These are phyloP conservation scores for Fusarium sulawesiense DNA, from an alignment of 2,329 filamentous ascomycete genomes.

Conservation along the genomic window DNA sequence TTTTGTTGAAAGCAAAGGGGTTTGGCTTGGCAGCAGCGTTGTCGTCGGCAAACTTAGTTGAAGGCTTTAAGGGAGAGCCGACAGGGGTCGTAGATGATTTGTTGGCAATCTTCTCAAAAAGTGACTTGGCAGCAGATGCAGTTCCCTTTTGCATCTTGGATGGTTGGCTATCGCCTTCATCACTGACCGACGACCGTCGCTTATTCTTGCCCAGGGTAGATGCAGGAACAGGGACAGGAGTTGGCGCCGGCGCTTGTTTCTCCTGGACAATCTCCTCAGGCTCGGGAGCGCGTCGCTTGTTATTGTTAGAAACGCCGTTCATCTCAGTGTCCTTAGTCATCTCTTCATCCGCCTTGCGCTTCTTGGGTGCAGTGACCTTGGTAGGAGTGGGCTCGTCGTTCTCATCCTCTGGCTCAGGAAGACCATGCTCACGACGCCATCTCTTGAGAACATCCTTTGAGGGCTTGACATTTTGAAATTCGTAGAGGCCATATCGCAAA, in stretches of 20 bases:
- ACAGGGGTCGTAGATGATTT: conserved; percentile 55
- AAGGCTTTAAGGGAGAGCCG: conserved; percentile 49
- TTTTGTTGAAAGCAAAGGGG: conserved; percentile 51
- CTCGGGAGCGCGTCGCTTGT: conserved; percentile 63
- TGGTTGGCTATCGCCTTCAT: conserved; percentile 61
- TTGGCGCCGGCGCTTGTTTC: conserved; percentile 53
- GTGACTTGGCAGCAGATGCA: conserved; percentile 65
- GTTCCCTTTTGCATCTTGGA: conserved; percentile 63
- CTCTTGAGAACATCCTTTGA: conserved; percentile 67
- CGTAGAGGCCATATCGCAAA: conserved; percentile 70
- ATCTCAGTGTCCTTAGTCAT: conserved; percentile 54
- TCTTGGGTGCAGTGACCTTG: conserved; percentile 56
- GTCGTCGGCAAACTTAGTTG: conserved; percentile 44
- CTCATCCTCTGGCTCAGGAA: conserved; percentile 63
- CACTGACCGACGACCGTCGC: conserved; percentile 61
- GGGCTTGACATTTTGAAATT: conserved; percentile 71
- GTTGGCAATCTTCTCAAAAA: conserved; percentile 69
- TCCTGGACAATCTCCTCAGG: conserved; percentile 55
- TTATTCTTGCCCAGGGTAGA: conserved; percentile 60
- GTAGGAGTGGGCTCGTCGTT: conserved; percentile 48
- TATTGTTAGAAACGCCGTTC: conserved; percentile 49
- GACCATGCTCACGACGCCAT: conserved; percentile 67
- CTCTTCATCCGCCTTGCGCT: conserved; percentile 69
- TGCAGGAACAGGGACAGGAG: conserved; percentile 40
- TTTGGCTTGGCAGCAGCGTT: conserved; percentile 48